A percentile compares a stretch with the other conserved stretches of the same genome.
phyloP scores from a whole-genome alignment of 805 yeast species.

The Lipomyces orientalis region DNA sequence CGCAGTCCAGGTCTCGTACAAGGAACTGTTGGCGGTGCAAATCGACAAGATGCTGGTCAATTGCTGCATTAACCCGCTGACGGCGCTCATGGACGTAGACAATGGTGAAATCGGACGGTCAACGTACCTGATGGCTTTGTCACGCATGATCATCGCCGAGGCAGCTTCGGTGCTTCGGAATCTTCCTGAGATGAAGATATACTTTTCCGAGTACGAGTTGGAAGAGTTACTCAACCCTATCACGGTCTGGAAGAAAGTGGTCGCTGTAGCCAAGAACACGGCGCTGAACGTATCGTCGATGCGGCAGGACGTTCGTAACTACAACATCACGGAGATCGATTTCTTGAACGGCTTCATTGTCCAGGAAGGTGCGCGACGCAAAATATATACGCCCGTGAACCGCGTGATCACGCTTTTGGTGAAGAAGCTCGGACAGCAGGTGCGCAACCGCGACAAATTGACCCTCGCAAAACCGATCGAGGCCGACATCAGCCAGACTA shows the following conservation, averaged over 20 bases:
- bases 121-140: slow-evolving; percentile 2
- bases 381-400: slow-evolving; percentile 27
- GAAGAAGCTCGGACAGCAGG: slow-evolving; percentile 11
- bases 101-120: slow-evolving; percentile 72
- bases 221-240: slow-evolving; percentile 38
- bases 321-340: slow-evolving; percentile 70
- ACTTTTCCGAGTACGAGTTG: slow-evolving; percentile 14
- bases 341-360: slow-evolving; percentile 83
- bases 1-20: slow-evolving; percentile 44
- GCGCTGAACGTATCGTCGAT: slow-evolving; percentile 69
- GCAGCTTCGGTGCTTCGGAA: slow-evolving; percentile 41
- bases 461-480: not conserved
- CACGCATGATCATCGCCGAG: slow-evolving; percentile 45
- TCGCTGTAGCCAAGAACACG: slow-evolving; percentile 54
- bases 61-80: slow-evolving; percentile 81
- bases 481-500: not conserved
- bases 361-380: slow-evolving; percentile 10
- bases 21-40: slow-evolving; percentile 63
- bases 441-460: slow-evolving; percentile 6
- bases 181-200: slow-evolving; percentile 18
- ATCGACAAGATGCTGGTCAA: slow-evolving; percentile 79
- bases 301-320: slow-evolving; percentile 60
- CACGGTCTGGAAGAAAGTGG: slow-evolving; percentile 48
- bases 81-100: slow-evolving; percentile 74
- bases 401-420: slow-evolving; percentile 11